Conservation (phyloP, 352 stramenopile species). For the Aphanomyces cochlioides region DNA sequence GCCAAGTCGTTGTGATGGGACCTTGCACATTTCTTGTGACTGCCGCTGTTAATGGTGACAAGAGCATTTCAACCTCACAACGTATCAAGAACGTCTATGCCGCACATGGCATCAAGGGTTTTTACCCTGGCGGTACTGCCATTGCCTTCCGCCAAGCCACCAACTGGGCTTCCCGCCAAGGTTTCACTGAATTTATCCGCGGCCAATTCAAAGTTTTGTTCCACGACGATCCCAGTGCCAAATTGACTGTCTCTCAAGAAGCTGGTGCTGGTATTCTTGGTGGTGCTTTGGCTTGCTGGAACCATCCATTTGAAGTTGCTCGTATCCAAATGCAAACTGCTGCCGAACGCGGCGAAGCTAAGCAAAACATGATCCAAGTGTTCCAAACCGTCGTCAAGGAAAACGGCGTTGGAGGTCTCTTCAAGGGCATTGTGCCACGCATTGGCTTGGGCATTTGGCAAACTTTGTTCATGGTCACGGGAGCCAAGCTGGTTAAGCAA, state of each 20-base stretch:
- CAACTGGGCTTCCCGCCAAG: constrained; percentile 87
- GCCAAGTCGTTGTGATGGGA: constrained; percentile 87
- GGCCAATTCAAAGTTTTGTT: constrained; percentile 80
- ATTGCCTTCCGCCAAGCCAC: constrained; percentile 89
- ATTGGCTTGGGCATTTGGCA: constrained; percentile 86
- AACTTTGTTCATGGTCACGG: constrained; percentile 91
- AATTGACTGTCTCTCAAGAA: constrained; percentile 86
- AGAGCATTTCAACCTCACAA: constrained; percentile 81
- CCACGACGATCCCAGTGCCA: constrained; percentile 78
- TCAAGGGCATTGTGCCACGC: constrained; percentile 88
- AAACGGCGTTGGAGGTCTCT: constrained; percentile 76
- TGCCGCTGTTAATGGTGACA: constrained; percentile 84
- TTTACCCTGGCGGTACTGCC: constrained; percentile 87
- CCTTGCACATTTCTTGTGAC: constrained; percentile 90
- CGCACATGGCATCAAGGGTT: constrained; percentile 83
- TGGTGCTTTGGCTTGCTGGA: constrained; percentile 85
- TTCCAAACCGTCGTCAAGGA: constrained; percentile 84
- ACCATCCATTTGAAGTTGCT: constrained; percentile 90
- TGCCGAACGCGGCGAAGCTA: constrained; percentile 81
- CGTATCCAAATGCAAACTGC: constrained; percentile 91
- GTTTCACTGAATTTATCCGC: constrained; percentile 87
- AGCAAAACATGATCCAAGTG: constrained; percentile 88
- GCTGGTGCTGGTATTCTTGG: constrained; percentile 81
- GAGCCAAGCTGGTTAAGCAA: constrained; percentile 86
- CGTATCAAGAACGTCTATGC: constrained; percentile 81